Evolutionary conservation across 371 early-diverging fungal species (phyloP), one percentile per base, ranked within the genome.

Genomic region (Apophysomyces variabilis): DNA sequence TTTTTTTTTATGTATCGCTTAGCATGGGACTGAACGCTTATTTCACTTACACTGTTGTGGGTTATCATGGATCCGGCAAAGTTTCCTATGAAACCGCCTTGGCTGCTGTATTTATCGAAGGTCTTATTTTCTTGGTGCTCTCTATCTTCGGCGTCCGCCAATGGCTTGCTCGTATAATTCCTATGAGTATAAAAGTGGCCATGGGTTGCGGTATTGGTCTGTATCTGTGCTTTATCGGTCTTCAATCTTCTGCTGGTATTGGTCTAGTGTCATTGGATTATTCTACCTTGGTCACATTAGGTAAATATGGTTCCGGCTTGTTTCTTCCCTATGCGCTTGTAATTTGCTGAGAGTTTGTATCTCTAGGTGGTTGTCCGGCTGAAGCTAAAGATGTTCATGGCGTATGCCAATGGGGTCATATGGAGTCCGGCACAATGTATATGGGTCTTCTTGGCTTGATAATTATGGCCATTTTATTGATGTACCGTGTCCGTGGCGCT

Each of bases 61-160:
- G 92, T 9, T 90, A 77, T 66, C 90, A 89, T 61, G 92, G 92
- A 0, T 72, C 83, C 38, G 89, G 89, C 46, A 87, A 86, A 50
- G 83, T 92, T 32, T 64, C 74, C 8, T 92, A 88, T 67, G 71
- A 85, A 62, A 89, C 87, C 18, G 91, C 91, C 11, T 71, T 92
- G 26, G 84, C 89, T 26, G 92, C 91, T n/a, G 91, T 92, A 47
- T 89, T 89, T 65, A 83, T 92, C 60, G 93, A 92, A 77, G 92
- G 92, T 9, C 65, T 92, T 38, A 78, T 92, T 41, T 92, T 92
- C 65, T 71, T 91, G 57, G 60, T 86, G 1, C 82, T 92, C 7
- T 86, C 91, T 4, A 69, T 90, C 26, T 67, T 92, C 37, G 92
- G 92, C 54, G 73, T 92, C 21, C 90, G 93, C 39, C 92, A 92